Base-by-base conservation (phyloP, 768 basidiomycete genomes). In the Hebeloma cylindrosporum region DNA sequence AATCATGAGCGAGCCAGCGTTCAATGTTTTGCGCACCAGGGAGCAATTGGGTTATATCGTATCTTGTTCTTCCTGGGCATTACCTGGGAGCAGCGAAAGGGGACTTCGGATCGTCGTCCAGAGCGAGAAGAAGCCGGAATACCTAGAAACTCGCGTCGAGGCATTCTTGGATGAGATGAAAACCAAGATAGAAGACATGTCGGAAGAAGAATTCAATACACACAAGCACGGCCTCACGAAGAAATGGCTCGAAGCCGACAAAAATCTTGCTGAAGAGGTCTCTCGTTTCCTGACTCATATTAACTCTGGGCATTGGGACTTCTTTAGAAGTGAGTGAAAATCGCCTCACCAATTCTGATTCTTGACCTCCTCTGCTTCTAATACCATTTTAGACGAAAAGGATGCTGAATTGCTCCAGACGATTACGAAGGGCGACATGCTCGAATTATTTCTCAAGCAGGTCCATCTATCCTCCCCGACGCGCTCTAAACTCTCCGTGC, bases 11-110 rank as follows among this genome's bases (percentile, higher is more conserved):
- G 96, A 99, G 56, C 95, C 94, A 1, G 79, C 88, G 7, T 99
- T 98, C 67, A 84, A 95, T 60, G 71, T 83, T 17, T 77, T 99
- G 22, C 84, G 96, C 21, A 97, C 94, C 3, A 84, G 91, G 60
- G 92, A 98, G 60, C 96, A 99, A 64, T 75, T 99, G 1, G 96
- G 96, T 4, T 99, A 99, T 62, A 75, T 96, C 31, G 94, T 96
- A 26, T 78, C 73, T 7, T 83, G 79, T 51, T 70, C 72, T 1
- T 60, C 67, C 22, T 82, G 78, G 78, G 60, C 70, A 7, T 63
- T 86, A 31, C 60, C 75, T 30, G 85, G 88, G n/a, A 71, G 78
- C 2, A 82, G 79, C 33, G 79, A 86, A 49, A 75, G 79, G 50
- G 93, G 93, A 5, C 66, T 93, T 49, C 80, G 89, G 31, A 78